phyloP scores from a whole-genome alignment of 2,329 filamentous ascomycete species.

The Dothiorella sarmentorum region DNA sequence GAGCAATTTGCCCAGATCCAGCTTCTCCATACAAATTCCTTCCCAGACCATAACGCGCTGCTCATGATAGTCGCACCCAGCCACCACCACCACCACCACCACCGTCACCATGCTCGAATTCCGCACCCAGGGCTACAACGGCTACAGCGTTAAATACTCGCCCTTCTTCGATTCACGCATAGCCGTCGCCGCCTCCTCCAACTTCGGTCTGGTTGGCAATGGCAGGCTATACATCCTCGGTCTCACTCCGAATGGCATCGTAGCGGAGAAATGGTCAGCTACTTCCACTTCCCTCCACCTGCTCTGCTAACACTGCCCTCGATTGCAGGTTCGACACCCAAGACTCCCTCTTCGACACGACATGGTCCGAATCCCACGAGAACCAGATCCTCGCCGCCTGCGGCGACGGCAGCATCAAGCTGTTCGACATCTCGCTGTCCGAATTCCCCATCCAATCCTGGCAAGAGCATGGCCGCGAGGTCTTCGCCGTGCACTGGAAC shows the following conservation, averaged over 20 bases:
- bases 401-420: slow-evolving; percentile 90
- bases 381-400: slow-evolving; percentile 87
- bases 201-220: slow-evolving; percentile 97
- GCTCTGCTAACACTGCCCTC: not conserved
- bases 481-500: slow-evolving; percentile 92
- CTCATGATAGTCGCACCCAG: not conserved
- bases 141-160: slow-evolving; percentile 96
- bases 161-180: slow-evolving; percentile 96
- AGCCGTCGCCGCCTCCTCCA: slow-evolving; percentile 84
- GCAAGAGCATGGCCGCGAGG: slow-evolving; percentile 88
- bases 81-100: slow-evolving; percentile 23
- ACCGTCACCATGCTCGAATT: slow-evolving; percentile 76
- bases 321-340: slow-evolving; percentile 81
- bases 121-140: slow-evolving; percentile 89
- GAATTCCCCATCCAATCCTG: slow-evolving; percentile 89
- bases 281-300: not conserved
- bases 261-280: slow-evolving; percentile 72
- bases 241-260: slow-evolving; percentile 77
- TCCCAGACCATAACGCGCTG: not conserved
- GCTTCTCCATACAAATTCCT: not conserved
- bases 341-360: slow-evolving; percentile 90
- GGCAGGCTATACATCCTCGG: slow-evolving; percentile 82
- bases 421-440: slow-evolving; percentile 79
- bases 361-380: slow-evolving; percentile 95
- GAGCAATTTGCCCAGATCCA: not conserved